These are phyloP conservation scores for Nymphaea thermarum DNA, from an alignment of 164 flowering plant genomes.

Conservation along the genomic window DNA sequence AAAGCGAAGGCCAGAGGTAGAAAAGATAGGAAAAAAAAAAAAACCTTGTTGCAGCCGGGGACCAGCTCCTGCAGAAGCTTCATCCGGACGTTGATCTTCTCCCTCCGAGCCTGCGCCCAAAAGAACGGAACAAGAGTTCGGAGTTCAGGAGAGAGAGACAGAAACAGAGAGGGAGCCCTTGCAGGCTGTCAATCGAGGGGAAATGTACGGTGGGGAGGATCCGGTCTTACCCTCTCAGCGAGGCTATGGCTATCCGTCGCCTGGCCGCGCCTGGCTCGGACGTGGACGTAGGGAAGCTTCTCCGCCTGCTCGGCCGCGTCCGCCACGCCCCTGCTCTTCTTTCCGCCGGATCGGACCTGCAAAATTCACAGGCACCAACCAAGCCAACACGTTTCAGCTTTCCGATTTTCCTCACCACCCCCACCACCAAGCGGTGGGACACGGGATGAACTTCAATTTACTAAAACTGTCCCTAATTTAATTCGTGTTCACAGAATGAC, in stretches of 20 bases:
- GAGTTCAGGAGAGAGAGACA: not conserved
- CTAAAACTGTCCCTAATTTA: not conserved
- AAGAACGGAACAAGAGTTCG: not conserved
- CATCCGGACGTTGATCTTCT: slow-evolving; percentile 92
- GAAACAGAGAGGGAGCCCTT: not conserved
- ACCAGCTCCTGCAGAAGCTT: slow-evolving; percentile 88
- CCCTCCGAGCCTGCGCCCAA: slow-evolving; percentile 66
- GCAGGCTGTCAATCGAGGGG: not conserved
- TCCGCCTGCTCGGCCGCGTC: slow-evolving; percentile 12
- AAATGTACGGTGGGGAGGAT: not conserved
- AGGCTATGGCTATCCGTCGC: slow-evolving; percentile 96
- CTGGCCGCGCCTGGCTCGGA: slow-evolving; percentile 88
- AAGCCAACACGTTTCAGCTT: not conserved
- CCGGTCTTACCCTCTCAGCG: slow-evolving; percentile 66
- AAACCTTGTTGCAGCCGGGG: slow-evolving; percentile 94
- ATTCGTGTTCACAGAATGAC: no score
- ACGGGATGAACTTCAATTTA: no score
- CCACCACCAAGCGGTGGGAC: no score
- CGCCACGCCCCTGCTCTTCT: not conserved
- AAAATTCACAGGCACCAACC: not conserved
- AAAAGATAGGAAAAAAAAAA: slow-evolving; percentile 5
- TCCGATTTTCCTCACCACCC: not conserved
- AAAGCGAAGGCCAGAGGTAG: not conserved
- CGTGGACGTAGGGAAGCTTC: slow-evolving; percentile 87
- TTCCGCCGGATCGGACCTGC: not conserved